A percentile compares a stretch with the other conserved stretches of the same genome.
Evolutionary conservation across 352 stramenopile genomes (phyloP).

Genomic region (Phytophthora brassicae): DNA sequence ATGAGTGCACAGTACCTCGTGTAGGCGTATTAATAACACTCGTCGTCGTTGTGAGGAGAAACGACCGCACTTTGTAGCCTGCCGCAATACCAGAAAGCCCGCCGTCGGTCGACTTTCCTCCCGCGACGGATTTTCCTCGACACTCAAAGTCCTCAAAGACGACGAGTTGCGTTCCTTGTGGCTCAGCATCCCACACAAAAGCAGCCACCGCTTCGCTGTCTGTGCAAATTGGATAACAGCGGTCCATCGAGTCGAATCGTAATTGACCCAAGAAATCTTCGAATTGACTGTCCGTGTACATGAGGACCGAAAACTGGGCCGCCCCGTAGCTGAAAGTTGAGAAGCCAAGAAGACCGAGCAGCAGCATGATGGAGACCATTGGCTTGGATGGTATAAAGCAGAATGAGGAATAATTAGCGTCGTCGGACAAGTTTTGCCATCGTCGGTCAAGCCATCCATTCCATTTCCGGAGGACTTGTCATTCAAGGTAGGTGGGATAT

Average conservation of each 20-base stretch:
- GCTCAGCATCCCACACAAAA: conserved; percentile 22
- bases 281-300: conserved; percentile 31
- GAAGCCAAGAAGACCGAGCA: background rate
- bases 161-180: conserved; percentile 14
- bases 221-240: conserved; percentile 20
- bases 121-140: conserved; percentile 11
- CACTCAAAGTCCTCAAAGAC: conserved; percentile 26
- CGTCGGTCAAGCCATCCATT: background rate
- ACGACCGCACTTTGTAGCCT: conserved; percentile 19
- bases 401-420: conserved; percentile 17
- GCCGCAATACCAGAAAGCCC: conserved; percentile 16
- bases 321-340: background rate
- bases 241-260: conserved; percentile 20
- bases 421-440: background rate
- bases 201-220: conserved; percentile 9
- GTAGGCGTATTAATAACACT: background rate
- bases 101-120: background rate
- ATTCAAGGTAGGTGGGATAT: conserved; percentile 11
- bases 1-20: conserved; percentile 16
- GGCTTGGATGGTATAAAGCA: conserved; percentile 4
- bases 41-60: conserved; percentile 22
- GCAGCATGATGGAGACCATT: conserved; percentile 3
- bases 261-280: conserved; percentile 24
- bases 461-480: background rate
- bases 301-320: conserved; percentile 16